Evolutionary conservation across 768 basidiomycete species (phyloP).

Genomic region (Boletus patriciae): DNA sequence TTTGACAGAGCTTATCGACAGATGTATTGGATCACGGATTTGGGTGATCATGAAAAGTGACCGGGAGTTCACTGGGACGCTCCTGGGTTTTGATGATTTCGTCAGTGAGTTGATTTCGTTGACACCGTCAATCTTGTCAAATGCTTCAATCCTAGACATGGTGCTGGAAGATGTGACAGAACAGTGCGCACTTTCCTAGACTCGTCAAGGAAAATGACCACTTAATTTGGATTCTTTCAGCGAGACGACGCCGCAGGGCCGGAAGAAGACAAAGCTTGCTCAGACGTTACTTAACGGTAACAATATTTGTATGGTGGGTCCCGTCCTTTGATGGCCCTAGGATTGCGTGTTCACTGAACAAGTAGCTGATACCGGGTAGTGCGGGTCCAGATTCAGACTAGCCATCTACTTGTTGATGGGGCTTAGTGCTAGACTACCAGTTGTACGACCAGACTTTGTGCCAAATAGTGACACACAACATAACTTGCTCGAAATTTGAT

Average conservation of each 20-base stretch:
- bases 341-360: slow-evolving; percentile 3
- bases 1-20: slow-evolving; percentile 84
- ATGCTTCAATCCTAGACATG: slow-evolving; percentile 58
- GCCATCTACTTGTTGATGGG: neutral
- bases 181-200: slow-evolving; percentile 58
- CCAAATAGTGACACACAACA: slow-evolving; percentile 31
- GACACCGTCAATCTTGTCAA: neutral
- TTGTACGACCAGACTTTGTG: neutral
- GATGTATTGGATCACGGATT: slow-evolving; percentile 94
- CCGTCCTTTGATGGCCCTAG: neutral
- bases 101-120: slow-evolving; percentile 75
- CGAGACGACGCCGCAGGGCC: slow-evolving; percentile 81
- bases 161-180: slow-evolving; percentile 96
- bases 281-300: slow-evolving; percentile 93
- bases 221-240: slow-evolving; percentile 41
- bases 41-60: slow-evolving; percentile 99
- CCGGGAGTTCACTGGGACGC: slow-evolving; percentile 92
- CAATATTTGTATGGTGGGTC: slow-evolving; percentile 91
- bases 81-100: slow-evolving; percentile 97
- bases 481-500: neutral
- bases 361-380: slow-evolving; percentile 68
- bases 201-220: neutral
- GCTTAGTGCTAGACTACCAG: neutral
- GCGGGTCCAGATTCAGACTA: slow-evolving; percentile 53
- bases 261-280: slow-evolving; percentile 75